Conservation (phyloP, 352 stramenopile species). For the Elongisporangium senticosum region DNA sequence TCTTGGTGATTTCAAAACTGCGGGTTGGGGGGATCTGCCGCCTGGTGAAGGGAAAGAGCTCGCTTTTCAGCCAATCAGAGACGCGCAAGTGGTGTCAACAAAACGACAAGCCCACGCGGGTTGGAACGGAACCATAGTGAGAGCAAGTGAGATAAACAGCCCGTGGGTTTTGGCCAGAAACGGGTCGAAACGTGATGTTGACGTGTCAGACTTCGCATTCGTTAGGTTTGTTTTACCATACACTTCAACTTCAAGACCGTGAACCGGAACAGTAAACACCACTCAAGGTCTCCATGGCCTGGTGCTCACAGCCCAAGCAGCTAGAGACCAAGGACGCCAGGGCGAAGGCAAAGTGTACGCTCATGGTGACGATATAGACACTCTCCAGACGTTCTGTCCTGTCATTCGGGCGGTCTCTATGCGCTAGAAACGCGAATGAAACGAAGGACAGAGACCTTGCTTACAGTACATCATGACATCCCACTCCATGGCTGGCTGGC, state of each 20-base stretch:
- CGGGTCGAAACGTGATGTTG: constrained; percentile 1
- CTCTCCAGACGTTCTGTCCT: too few species aligned
- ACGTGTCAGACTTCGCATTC: constrained; percentile 8
- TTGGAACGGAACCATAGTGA: not conserved
- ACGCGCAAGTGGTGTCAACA: not conserved
- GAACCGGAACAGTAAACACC: not conserved
- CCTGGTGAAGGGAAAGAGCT: not conserved
- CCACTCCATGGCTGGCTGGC: too few species aligned
- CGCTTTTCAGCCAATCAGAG: not conserved
- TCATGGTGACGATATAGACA: too few species aligned
- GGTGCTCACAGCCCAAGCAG: not conserved
- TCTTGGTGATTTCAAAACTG: constrained; percentile 5
- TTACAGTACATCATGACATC: not conserved
- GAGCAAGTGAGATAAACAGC: not conserved
- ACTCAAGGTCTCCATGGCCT: not conserved
- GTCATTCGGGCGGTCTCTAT: not conserved
- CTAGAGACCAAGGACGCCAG: not conserved
- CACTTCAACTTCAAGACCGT: constrained; percentile 9
- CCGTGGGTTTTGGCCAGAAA: constrained; percentile 2
- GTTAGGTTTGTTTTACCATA: constrained; percentile 5
- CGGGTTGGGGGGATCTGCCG: not conserved
- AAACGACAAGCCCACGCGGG: not conserved
- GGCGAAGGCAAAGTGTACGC: too few species aligned
- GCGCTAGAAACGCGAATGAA: not conserved
- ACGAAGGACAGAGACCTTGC: not conserved